A percentile compares a stretch with the other conserved stretches of the same genome.
phyloP scores from a whole-genome alignment of 768 basidiomycete species.

The Phylloporus sp. region DNA sequence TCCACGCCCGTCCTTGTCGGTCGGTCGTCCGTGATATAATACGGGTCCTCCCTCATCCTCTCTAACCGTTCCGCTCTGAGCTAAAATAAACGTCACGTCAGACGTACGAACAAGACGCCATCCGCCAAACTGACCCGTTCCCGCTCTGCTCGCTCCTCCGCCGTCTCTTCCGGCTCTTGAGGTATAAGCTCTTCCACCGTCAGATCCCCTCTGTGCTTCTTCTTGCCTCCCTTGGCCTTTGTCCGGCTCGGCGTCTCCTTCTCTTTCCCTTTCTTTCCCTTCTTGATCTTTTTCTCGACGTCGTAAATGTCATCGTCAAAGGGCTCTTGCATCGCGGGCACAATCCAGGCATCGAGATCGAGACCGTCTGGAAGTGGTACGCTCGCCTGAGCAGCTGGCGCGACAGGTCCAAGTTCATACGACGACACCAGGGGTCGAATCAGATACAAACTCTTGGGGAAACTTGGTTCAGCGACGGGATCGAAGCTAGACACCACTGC shows the following conservation, averaged over 20 bases:
- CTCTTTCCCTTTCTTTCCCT: conserved; percentile 42
- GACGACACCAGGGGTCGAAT: conserved; percentile 71
- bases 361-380: conserved; percentile 80
- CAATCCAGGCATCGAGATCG: conserved; percentile 82
- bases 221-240: conserved; percentile 37
- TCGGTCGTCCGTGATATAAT: conserved; percentile 74
- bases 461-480: conserved; percentile 39
- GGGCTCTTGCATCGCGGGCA: conserved; percentile 48
- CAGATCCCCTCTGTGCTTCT: conserved; percentile 36
- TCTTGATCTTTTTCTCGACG: conserved; percentile 37
- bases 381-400: conserved; percentile 68
- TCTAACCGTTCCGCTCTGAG: conserved; percentile 71
- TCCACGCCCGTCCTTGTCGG: conserved; percentile 37
- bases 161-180: conserved; percentile 45
- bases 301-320: conserved; percentile 34
- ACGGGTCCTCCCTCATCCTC: conserved; percentile 80
- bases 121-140: conserved; percentile 49
- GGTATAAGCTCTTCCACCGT: conserved; percentile 31
- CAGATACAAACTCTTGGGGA: conserved; percentile 87
- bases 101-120: neutral
- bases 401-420: conserved; percentile 86
- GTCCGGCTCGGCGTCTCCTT: conserved; percentile 34
- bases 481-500: conserved; percentile 37
- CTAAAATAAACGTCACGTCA: conserved; percentile 37
- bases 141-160: conserved; percentile 54